A percentile compares a stretch with the other conserved stretches of the same genome.
phyloP scores from a whole-genome alignment of 176 grass and related monocot genomes.

The Raddia guianensis region DNA sequence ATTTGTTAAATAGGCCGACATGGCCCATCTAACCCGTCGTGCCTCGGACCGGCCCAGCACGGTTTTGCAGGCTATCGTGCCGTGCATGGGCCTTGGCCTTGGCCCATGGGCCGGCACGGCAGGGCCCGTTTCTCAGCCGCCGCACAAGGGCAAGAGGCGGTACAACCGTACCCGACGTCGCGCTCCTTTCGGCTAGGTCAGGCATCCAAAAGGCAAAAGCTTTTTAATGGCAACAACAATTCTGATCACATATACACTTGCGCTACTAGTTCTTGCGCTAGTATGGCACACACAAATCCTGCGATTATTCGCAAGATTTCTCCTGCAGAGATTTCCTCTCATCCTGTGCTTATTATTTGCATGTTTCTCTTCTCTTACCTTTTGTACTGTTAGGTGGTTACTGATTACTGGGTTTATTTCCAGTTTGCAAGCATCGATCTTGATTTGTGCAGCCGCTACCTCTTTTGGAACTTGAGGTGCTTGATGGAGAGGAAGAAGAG shows the following conservation, averaged over 20 bases:
- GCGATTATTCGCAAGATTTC: not conserved
- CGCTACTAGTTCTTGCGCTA: not conserved
- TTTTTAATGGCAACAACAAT: too few relatives aligned
- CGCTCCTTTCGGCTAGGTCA: too few relatives aligned
- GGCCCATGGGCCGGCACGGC: too few relatives aligned
- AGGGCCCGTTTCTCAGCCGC: too few relatives aligned
- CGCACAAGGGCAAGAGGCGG: too few relatives aligned
- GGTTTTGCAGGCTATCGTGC: too few relatives aligned
- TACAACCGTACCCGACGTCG: too few relatives aligned
- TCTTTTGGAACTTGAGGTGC: constrained; percentile 55
- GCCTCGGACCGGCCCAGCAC: too few relatives aligned
- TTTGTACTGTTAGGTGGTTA: constrained; percentile 1
- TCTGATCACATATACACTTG: constrained; percentile 23
- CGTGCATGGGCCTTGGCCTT: too few relatives aligned
- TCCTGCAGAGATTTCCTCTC: not conserved
- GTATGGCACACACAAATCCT: constrained; percentile 21
- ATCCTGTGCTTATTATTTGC: not conserved
- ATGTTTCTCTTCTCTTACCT: not conserved
- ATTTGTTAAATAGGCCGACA: too few relatives aligned
- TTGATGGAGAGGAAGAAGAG: constrained; percentile 57
- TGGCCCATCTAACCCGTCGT: too few relatives aligned
- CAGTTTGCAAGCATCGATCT: not conserved
- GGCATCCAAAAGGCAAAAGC: too few relatives aligned
- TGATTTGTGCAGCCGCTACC: constrained; percentile 20
- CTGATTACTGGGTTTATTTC: constrained; percentile 13